Base-by-base conservation (phyloP, 2,329 filamentous ascomycete genomes). In the Cladosporium cucumerinum region DNA sequence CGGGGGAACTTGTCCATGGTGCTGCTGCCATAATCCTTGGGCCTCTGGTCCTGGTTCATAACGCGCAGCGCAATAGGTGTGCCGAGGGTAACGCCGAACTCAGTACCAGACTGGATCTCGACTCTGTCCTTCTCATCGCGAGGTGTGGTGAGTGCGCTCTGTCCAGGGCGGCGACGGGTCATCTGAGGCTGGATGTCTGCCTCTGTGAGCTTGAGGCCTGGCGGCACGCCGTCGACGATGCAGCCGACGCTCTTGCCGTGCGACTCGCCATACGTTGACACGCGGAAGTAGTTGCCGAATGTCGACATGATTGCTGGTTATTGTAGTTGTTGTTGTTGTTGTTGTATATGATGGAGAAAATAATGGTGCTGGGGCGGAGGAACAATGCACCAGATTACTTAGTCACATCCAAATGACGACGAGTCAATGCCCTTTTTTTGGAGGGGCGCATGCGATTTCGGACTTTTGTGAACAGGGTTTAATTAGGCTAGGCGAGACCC, bases 1-100 rank as follows among this genome's bases (percentile, higher is more conserved):
- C 95, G 86, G 5, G 95, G 95, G 84, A 90, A 98, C 68, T 88
- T 81, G 79, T 98, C 92, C 87, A 97, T 97, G 32, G 93, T 97
- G 76, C 87, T 86, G 79, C 87, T 86, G 64, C 91, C 91, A 79
- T 98, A 98, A 82, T 99, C 95, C 76, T 92, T 88, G 43, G 93
- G 94, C 68, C 94, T 84, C 76, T 97, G 92, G 78, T 98, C 93
- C 82, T 98, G 89, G 78, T 98, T 98, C 78, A 88, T 84, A 51
- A 98, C 93, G 66, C 91, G 81, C 81, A 98, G 86, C 66, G 86
- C 90, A 75, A 98, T 96, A 1, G 94, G 95, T 3, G 93, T 96
- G 61, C 95, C 94, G 60, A 97, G 83, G 5, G 93, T 97, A 71
- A 94, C 82, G 54, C 95, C 94, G 73, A 91, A 91, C 78, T 98